Evolutionary conservation across 768 basidiomycete genomes (phyloP), one percentile per base, ranked within the genome.

Genomic region (Pulveroboletus frians): DNA sequence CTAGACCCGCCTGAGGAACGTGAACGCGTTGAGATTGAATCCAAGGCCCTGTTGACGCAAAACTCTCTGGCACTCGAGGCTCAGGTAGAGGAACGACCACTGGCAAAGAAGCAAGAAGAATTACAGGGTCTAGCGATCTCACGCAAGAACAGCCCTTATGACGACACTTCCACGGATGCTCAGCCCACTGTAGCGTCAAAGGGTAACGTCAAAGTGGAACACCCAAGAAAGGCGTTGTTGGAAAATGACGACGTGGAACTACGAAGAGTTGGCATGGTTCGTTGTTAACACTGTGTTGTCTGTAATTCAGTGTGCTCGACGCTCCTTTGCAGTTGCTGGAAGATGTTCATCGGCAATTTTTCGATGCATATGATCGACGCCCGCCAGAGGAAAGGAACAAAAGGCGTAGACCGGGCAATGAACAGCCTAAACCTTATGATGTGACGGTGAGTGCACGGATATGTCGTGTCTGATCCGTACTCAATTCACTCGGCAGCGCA

Each of bases 171-270:
- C 20, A n/a, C 48, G 49, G 55, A 52, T 27, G 46, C 46, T 8
- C 56, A 49, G 23, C 61, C 32, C 34, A 30, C 53, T 32, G 39
- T 61, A 29, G 42, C 58, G 14, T 53, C 52, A 26, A 51, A 60
- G 15, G 59, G 56, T 54, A 71, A 52, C 3, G 35, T 50, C 23
- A 56, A 71, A 42, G 64, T 66, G 4, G 78, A 80, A 49, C 79
- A 78, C 21, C 71, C 71, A 15, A 78, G 77, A 49, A 90, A 86
- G 63, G 88, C 92, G 0, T 66, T 97, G 29, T 69, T 98, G 43
- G 93, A 86, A 69, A 89, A 92, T 51, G 82, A 94, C 53, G 95
- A 98, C 63, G 62, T 66, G 21, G 95, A 99, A 71, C 74, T 99
- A 38, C 71, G 73, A 9, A 74, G 95, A 37, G 73, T 99, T n/a